Base-by-base conservation (phyloP, 2,329 filamentous ascomycete species). In the Sclerotinia minor region DNA sequence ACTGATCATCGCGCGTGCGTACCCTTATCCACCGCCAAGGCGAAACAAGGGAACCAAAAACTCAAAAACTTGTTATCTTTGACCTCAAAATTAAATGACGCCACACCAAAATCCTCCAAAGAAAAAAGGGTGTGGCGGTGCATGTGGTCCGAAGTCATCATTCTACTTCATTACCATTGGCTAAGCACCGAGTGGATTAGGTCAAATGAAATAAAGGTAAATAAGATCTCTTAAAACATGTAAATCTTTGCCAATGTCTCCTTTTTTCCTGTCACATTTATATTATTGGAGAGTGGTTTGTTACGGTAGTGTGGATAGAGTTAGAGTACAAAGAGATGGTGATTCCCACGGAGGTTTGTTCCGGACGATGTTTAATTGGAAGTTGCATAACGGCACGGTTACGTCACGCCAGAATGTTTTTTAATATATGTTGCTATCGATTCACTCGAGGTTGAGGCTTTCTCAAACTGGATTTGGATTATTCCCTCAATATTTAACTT, bases 21-120 rank as follows among this genome's bases (percentile, higher is more conserved):
- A 44, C 15, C 9, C 6, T 44, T 24, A 29, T 58, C 55, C 55
- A 49, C 45, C 24, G 35, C 45, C 59, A 61, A 50, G 29, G 29
- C 29, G 59, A 38, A 61, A 61, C n/a, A 50, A 61, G 47, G 32
- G n/a, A 50, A 38, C 0, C 11, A 38, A 24, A 38, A 7, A 41
- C 38, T 7, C 53, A 7, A 38, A 61, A 61, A 50, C 59, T 61
- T 61, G 59, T 35, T 61, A 50, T 49, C 29, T 38, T 50, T n/a
- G 21, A 24, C 15, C 45, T 38, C 29, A 6, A 8, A 8, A 11
- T 0, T 15, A 61, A 38, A 61, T 38, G 29, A 61, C 59, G 45
- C 59, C 59, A 50, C 59, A 50, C 21, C 4, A 19, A 11, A 38
- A 26, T 13, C 41, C 5, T 50, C 47, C n/a, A 35, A 21, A 41